These are phyloP conservation scores for Termitomyces titanicus DNA, from an alignment of 768 basidiomycete species.

Conservation along the genomic window DNA sequence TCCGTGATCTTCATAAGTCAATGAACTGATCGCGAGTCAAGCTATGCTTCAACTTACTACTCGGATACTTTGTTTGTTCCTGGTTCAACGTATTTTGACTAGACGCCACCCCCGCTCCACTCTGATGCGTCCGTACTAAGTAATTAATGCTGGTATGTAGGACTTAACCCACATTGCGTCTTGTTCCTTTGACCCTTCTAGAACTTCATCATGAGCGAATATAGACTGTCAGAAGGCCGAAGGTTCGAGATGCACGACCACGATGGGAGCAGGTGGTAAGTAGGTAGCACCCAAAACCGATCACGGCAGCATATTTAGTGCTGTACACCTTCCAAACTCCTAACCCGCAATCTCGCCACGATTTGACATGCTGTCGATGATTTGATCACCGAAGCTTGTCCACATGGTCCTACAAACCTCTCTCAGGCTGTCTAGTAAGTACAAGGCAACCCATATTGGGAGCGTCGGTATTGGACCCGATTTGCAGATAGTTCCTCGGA, in stretches of 20 bases:
- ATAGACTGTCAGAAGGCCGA: not conserved
- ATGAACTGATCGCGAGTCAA: not conserved
- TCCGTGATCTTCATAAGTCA: not conserved
- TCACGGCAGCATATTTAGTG: not conserved
- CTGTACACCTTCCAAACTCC: not conserved
- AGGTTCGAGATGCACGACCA: not conserved
- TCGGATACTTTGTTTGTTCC: not conserved
- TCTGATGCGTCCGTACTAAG: not conserved
- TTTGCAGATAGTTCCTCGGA: not conserved
- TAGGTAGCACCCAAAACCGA: not conserved
- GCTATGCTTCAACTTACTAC: not conserved
- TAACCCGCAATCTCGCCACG: not conserved
- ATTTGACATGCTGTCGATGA: conserved; percentile 2
- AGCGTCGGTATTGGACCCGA: conserved; percentile 5
- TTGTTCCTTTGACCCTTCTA: not conserved
- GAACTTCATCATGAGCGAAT: not conserved
- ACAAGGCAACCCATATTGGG: not conserved
- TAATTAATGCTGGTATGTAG: not conserved
- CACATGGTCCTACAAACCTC: not conserved
- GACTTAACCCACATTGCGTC: not conserved
- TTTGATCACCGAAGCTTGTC: conserved; percentile 5
- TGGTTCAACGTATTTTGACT: not conserved
- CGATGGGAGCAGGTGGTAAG: not conserved
- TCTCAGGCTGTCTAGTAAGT: conserved; percentile 1
- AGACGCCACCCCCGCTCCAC: not conserved